Conservation (phyloP, 2,329 filamentous ascomycete species). For the Lecanosticta acicola region DNA sequence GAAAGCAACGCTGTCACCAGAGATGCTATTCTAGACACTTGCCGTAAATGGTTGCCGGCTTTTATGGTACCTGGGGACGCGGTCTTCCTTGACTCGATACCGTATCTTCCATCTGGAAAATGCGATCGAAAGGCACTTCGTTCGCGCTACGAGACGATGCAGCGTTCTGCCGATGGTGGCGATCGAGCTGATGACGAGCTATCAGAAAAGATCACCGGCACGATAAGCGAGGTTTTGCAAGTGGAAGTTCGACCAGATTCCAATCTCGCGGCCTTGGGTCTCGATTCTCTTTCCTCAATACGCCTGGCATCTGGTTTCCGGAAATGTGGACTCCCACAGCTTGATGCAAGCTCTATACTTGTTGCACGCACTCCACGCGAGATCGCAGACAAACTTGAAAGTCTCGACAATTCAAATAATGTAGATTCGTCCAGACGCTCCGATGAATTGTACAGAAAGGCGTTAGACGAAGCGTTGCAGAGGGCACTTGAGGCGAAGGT, state of each 20-base stretch:
- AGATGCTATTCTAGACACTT: constrained; percentile 51
- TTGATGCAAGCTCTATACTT: constrained; percentile 59
- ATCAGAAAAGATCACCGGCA: constrained; percentile 10
- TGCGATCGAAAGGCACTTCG: constrained; percentile 64
- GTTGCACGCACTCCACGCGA: constrained; percentile 45
- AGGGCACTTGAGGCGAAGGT: constrained; percentile 1
- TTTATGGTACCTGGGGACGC: constrained; percentile 81
- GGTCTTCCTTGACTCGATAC: constrained; percentile 58
- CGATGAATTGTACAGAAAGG: constrained; percentile 8
- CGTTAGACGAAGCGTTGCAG: constrained; percentile 6
- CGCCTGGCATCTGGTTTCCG: constrained; percentile 61
- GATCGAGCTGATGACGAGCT: constrained; percentile 3
- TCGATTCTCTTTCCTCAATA: constrained; percentile 63
- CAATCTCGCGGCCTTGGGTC: constrained; percentile 49
- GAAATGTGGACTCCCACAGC: constrained; percentile 44
- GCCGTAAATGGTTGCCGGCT: constrained; percentile 67
- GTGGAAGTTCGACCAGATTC: constrained; percentile 26
- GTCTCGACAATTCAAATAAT: background rate
- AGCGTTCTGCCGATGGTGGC: constrained; percentile 26
- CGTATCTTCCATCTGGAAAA: constrained; percentile 76
- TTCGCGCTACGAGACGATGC: constrained; percentile 43
- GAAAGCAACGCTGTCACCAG: constrained; percentile 38
- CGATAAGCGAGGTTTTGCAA: constrained; percentile 20
- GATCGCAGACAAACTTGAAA: constrained; percentile 5
- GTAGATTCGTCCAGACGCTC: background rate